These are phyloP conservation scores for Ustilago hordei DNA, from an alignment of 1,284 basidiomycete genomes.

Conservation along the genomic window DNA sequence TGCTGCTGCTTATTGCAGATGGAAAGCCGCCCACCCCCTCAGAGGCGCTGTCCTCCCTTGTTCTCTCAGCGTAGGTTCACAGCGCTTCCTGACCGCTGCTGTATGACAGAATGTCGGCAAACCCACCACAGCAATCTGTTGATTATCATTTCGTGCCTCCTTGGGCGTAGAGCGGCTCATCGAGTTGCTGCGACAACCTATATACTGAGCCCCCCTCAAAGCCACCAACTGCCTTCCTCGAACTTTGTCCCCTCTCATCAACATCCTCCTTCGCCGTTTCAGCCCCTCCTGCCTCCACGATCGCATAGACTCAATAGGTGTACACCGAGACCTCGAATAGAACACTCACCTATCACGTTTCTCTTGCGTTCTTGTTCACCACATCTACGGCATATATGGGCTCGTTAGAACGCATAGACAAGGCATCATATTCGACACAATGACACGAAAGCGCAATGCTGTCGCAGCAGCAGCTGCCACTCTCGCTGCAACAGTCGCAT, in stretches of 20 bases:
- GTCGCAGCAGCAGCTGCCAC: conserved; percentile 29
- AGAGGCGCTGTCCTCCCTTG: not conserved
- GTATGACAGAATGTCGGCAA: conserved; percentile 9
- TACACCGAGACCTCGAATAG: not conserved
- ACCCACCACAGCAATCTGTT: conserved; percentile 8
- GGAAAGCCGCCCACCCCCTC: not conserved
- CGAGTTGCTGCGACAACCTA: not conserved
- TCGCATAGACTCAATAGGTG: not conserved
- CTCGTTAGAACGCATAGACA: not conserved
- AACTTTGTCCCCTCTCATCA: not conserved
- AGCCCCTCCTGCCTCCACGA: not conserved
- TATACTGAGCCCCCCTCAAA: conserved; percentile 7
- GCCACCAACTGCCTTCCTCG: not conserved
- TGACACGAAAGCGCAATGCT: conserved; percentile 18
- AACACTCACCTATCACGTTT: not conserved
- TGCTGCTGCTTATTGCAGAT: conserved; percentile 1
- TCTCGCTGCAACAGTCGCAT: conserved; percentile 18
- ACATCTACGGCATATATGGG: not conserved
- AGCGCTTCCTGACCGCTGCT: conserved; percentile 2
- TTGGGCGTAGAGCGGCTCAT: not conserved
- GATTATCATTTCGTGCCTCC: not conserved
- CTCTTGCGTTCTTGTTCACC: too few relatives aligned
- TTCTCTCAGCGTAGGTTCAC: not conserved
- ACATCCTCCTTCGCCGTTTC: not conserved
- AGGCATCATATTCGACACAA: not conserved